phyloP scores from a whole-genome alignment of 140 eudicot species.

The Bidens hawaiensis region DNA sequence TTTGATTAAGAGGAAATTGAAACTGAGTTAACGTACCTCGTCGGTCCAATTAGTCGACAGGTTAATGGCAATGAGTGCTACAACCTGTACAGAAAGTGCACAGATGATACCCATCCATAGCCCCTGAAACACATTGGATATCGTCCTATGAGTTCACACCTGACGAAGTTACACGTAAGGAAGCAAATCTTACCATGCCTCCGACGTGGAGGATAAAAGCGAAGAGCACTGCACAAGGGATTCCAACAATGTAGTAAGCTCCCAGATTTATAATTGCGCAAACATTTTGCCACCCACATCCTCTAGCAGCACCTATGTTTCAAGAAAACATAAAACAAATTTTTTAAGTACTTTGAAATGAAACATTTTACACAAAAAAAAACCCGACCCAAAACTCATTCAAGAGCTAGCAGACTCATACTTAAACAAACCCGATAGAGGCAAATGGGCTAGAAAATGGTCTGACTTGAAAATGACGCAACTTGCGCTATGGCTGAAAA shows the following conservation, averaged over 20 bases:
- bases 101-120: conserved; percentile 76
- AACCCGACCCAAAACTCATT: too few relatives aligned
- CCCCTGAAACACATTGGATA: conserved; percentile 46
- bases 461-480: neutral
- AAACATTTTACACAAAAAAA: too few relatives aligned
- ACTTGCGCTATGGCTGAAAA: neutral
- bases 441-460: neutral
- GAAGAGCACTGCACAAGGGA: conserved; percentile 60
- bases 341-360: too few relatives aligned
- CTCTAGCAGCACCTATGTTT: conserved; percentile 64
- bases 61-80: conserved; percentile 47
- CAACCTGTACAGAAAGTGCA: conserved; percentile 53
- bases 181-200: conserved; percentile 53
- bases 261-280: conserved; percentile 65
- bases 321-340: neutral
- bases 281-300: conserved; percentile 76
- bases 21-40: conserved; percentile 34
- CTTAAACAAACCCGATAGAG: neutral
- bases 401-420: neutral
- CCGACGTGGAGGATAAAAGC: conserved; percentile 69
- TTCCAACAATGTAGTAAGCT: conserved; percentile 68
- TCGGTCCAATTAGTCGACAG: conserved; percentile 52
- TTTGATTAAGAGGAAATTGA: neutral
- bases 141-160: neutral
- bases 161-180: neutral